Evolutionary conservation across 345 rosid species (phyloP).

Genomic region (Gossypium bickii): DNA sequence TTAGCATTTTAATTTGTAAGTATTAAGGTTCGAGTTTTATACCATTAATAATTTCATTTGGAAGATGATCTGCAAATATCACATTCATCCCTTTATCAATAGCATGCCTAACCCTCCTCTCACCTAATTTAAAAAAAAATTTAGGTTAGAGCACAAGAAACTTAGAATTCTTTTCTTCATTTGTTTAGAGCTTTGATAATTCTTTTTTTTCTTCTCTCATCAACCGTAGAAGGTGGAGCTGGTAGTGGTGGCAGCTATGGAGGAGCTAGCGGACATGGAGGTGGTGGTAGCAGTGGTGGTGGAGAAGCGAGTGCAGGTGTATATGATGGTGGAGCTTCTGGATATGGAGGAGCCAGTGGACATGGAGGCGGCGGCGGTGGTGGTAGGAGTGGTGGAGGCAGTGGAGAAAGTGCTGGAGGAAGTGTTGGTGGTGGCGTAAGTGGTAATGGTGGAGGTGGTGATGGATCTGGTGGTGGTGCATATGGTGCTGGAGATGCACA

Average conservation of each 20-base stretch:
- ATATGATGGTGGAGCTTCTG: neutral
- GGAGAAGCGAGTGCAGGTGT: constrained; percentile 17
- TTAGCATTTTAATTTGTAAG: too few relatives aligned
- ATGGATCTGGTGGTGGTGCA: neutral
- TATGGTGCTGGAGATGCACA: neutral
- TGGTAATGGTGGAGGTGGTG: neutral
- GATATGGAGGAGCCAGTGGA: neutral
- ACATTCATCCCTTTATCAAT: too few relatives aligned
- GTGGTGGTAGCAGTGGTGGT: neutral
- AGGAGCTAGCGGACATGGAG: constrained; percentile 1
- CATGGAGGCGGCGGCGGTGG: neutral
- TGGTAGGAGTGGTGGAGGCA: constrained; percentile 12
- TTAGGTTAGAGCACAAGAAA: neutral
- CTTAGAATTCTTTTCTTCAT: neutral
- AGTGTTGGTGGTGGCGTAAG: neutral
- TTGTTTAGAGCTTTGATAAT: neutral
- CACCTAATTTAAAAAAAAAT: too few relatives aligned
- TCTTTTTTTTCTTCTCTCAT: neutral
- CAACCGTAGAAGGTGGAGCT: neutral
- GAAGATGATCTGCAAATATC: too few relatives aligned
- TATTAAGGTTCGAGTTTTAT: too few relatives aligned
- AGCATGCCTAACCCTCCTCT: too few relatives aligned
- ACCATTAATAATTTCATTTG: too few relatives aligned
- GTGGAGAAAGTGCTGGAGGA: neutral
- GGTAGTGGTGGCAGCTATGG: constrained; percentile 21